A percentile compares a stretch with the other conserved stretches of the same genome.
phyloP scores from a whole-genome alignment of 495 filamentous ascomycete genomes.

The Neurospora sublineolata region DNA sequence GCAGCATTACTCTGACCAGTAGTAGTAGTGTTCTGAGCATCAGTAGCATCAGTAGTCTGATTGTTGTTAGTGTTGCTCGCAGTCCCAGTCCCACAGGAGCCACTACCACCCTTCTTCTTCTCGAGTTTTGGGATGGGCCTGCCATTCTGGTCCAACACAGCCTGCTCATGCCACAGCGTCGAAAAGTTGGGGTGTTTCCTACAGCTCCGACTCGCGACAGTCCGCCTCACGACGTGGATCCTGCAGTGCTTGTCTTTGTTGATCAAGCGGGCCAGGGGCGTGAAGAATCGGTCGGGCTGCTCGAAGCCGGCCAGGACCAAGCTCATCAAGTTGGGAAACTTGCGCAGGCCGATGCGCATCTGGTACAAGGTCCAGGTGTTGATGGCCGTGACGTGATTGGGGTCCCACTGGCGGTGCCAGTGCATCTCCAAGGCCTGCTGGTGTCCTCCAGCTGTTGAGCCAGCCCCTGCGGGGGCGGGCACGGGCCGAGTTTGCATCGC shows the following conservation, averaged over 20 bases:
- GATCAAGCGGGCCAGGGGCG: background rate
- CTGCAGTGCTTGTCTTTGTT: background rate
- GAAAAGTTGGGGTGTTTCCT: background rate
- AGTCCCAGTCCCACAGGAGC: background rate
- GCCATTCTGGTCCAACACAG: background rate
- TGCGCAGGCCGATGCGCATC: background rate
- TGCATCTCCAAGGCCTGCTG: background rate
- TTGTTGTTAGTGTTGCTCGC: background rate
- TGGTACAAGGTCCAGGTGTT: background rate
- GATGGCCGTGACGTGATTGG: background rate
- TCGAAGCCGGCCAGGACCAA: background rate
- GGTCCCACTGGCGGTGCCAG: background rate
- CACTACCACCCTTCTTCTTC: background rate
- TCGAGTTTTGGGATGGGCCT: background rate
- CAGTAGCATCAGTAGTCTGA: background rate
- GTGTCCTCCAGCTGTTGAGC: background rate
- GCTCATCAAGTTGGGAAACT: background rate
- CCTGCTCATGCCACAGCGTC: background rate
- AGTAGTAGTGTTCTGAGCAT: background rate
- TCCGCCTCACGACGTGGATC: background rate
- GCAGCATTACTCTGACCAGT: background rate
- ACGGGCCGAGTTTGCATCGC: background rate
- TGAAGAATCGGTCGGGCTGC: background rate
- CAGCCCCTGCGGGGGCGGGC: background rate
- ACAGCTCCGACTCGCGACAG: background rate